These are phyloP conservation scores for Penicillium sp. DNA, from an alignment of 2,329 filamentous ascomycete species.

Conservation along the genomic window DNA sequence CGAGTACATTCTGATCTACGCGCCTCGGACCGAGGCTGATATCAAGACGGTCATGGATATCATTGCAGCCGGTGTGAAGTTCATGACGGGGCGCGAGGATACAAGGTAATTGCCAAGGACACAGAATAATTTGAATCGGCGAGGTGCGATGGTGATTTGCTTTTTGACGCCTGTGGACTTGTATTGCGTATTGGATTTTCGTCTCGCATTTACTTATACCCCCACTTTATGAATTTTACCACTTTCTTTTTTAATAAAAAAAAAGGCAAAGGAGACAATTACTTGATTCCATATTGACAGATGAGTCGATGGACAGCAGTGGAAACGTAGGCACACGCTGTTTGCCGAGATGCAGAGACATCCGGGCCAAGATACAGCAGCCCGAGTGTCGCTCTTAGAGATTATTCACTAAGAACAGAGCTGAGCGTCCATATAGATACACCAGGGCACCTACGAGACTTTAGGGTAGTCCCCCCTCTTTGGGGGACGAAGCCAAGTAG, in stretches of 20 bases:
- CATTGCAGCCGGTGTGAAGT: slow-evolving; percentile 32
- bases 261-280: background rate
- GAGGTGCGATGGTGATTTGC: background rate
- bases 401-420: too few relatives aligned
- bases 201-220: slow-evolving; percentile 10
- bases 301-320: too few relatives aligned
- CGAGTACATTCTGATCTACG: slow-evolving; percentile 36
- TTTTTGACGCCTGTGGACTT: background rate
- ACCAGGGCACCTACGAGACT: too few relatives aligned
- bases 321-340: too few relatives aligned
- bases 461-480: too few relatives aligned
- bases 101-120: slow-evolving; percentile 5
- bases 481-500: too few relatives aligned
- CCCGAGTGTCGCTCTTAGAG: too few relatives aligned
- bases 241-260: too few relatives aligned
- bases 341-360: too few relatives aligned
- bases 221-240: slow-evolving; percentile 5
- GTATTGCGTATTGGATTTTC: background rate
- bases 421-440: too few relatives aligned
- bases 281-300: background rate
- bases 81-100: slow-evolving; percentile 28
- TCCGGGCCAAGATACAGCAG: too few relatives aligned
- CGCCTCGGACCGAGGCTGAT: slow-evolving; percentile 33
- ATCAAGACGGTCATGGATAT: slow-evolving; percentile 31
- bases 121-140: background rate